Conservation (phyloP, 192 early-diverging fungal genomes). For the Endogone sp. region DNA sequence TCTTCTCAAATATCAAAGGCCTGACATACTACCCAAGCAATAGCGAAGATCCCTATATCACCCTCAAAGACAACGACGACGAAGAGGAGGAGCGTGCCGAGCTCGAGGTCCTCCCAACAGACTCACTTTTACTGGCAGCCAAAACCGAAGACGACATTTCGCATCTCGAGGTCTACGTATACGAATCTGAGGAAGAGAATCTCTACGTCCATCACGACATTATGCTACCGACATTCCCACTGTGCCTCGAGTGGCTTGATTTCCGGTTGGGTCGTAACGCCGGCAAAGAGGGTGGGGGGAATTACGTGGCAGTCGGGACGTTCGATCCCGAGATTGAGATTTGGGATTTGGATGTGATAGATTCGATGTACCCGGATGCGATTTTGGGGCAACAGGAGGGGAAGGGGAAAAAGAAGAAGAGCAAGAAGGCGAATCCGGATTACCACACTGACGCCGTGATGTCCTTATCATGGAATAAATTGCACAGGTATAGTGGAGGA, state of each 20-base stretch:
- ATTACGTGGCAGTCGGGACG: slow-evolving; percentile 94
- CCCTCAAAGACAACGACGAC: slow-evolving; percentile 72
- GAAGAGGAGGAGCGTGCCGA: slow-evolving; percentile 65
- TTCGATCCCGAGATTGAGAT: slow-evolving; percentile 99
- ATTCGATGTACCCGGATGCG: slow-evolving; percentile 86
- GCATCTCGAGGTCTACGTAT: slow-evolving; percentile 92
- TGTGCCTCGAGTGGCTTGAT: slow-evolving; percentile 95
- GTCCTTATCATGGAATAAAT: slow-evolving; percentile 90
- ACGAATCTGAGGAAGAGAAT: slow-evolving; percentile 77
- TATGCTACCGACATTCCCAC: slow-evolving; percentile 94
- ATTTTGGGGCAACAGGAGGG: slow-evolving; percentile 66
- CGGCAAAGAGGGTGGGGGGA: slow-evolving; percentile 53
- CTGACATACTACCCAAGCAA: slow-evolving; percentile 81
- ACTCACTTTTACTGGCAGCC: slow-evolving; percentile 87
- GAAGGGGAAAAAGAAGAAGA: slow-evolving; percentile 30
- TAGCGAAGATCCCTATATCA: slow-evolving; percentile 85
- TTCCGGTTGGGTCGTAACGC: slow-evolving; percentile 75
- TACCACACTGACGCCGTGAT: slow-evolving; percentile 96
- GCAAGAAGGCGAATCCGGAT: slow-evolving; percentile 60
- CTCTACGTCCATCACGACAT: slow-evolving; percentile 98
- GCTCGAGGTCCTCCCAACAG: slow-evolving; percentile 60
- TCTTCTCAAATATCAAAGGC: slow-evolving; percentile 86
- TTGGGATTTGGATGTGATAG: slow-evolving; percentile 94
- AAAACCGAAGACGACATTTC: slow-evolving; percentile 98
- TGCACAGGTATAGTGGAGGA: slow-evolving; percentile 35